A percentile compares a stretch with the other conserved stretches of the same genome.
Conservation (phyloP, 1,139 yeast species). For the Chernovozyma aurita region DNA sequence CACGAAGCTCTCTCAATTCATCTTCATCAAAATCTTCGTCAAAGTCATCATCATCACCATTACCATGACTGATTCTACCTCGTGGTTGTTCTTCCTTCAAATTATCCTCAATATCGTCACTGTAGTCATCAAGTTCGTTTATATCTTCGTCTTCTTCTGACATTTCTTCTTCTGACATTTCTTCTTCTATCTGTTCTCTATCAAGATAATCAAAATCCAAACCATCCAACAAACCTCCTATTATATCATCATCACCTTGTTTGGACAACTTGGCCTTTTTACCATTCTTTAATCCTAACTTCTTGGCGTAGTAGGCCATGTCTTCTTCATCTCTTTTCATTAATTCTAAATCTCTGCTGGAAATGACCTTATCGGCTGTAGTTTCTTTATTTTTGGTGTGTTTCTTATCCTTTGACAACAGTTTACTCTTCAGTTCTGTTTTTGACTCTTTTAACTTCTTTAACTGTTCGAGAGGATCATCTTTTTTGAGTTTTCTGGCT, state of each 20-base stretch:
- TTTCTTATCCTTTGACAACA: not conserved
- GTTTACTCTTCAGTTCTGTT: constrained; percentile 3
- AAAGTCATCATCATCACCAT: constrained; percentile 10
- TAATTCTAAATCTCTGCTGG: constrained; percentile 32
- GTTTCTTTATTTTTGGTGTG: constrained; percentile 3
- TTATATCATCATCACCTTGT: constrained; percentile 58
- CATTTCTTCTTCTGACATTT: constrained; percentile 16
- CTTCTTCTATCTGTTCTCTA: constrained; percentile 7
- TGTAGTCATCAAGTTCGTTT: constrained; percentile 13
- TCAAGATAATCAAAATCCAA: constrained; percentile 54
- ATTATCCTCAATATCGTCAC: constrained; percentile 11
- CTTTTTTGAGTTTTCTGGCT: constrained; percentile 14
- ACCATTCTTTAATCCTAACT: constrained; percentile 64
- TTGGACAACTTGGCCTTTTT: constrained; percentile 40
- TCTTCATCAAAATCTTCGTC: constrained; percentile 32
- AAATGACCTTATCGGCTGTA: constrained; percentile 7
- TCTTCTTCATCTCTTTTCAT: constrained; percentile 69
- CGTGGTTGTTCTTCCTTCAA: constrained; percentile 15
- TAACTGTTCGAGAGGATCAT: constrained; percentile 21
- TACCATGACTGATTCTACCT: too few relatives aligned
- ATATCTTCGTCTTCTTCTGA: constrained; percentile 16
- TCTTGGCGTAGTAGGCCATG: constrained; percentile 76
- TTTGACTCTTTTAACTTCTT: constrained; percentile 18
- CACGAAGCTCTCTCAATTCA: constrained; percentile 37
- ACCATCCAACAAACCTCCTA: constrained; percentile 76